A percentile compares a stretch with the other conserved stretches of the same genome.
These are phyloP conservation scores for Coniochaeta prunicola DNA, from an alignment of 2,329 filamentous ascomycete species.

Conservation along the genomic window DNA sequence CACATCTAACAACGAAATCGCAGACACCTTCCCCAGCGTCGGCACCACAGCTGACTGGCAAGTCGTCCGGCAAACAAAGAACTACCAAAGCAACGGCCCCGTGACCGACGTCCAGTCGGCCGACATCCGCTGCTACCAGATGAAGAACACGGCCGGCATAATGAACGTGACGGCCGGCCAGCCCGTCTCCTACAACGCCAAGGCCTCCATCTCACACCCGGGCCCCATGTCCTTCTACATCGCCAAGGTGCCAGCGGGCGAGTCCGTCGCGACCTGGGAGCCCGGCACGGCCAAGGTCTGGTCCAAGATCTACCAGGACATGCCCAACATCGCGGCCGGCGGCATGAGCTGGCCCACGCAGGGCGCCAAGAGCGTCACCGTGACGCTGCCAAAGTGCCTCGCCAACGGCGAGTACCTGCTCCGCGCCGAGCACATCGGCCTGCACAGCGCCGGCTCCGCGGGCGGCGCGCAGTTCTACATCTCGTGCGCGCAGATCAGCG, in stretches of 20 bases:
- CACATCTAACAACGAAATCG: not conserved
- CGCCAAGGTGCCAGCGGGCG: slow-evolving; percentile 29
- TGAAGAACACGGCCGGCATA: slow-evolving; percentile 28
- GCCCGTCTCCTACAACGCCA: slow-evolving; percentile 35
- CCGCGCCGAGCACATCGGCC: slow-evolving; percentile 39
- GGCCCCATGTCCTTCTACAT: slow-evolving; percentile 32
- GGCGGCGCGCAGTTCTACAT: slow-evolving; percentile 40
- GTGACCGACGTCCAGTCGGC: slow-evolving; percentile 32
- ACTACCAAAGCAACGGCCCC: slow-evolving; percentile 24
- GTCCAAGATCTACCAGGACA: slow-evolving; percentile 38
- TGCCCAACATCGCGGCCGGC: slow-evolving; percentile 25
- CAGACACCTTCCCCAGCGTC: slow-evolving; percentile 14
- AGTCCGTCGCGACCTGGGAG: slow-evolving; percentile 29
- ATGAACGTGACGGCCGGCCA: slow-evolving; percentile 36
- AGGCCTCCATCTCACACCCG: slow-evolving; percentile 32
- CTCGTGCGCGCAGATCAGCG: slow-evolving; percentile 31
- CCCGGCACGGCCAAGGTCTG: slow-evolving; percentile 26
- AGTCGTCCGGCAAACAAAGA: slow-evolving; percentile 24
- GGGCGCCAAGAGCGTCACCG: slow-evolving; percentile 24
- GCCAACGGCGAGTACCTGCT: slow-evolving; percentile 41
- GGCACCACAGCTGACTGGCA: slow-evolving; percentile 17
- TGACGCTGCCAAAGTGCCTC: slow-evolving; percentile 35
- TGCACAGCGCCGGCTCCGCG: slow-evolving; percentile 31
- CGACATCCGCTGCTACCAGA: slow-evolving; percentile 44
- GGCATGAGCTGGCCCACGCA: slow-evolving; percentile 33